Percentiles rank a stretch among this genome's conserved stretches.
These are phyloP conservation scores for Talaromyces sp. DNA, from an alignment of 2,329 filamentous ascomycete species.

Conservation along the genomic window DNA sequence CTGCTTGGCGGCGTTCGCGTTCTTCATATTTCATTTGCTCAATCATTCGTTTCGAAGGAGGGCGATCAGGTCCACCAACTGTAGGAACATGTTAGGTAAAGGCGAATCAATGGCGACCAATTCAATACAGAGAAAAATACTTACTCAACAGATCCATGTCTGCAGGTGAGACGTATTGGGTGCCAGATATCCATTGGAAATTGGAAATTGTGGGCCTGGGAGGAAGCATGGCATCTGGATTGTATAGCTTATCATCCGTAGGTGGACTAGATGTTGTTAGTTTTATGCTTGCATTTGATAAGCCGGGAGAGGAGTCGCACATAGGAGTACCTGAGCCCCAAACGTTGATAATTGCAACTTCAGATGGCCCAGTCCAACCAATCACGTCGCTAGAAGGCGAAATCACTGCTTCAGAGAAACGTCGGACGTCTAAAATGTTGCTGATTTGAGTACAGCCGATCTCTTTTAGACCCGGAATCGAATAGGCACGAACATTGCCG, in stretches of 20 bases:
- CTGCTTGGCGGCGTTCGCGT: conserved; percentile 48
- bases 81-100: neutral
- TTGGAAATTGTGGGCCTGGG: conserved; percentile 90
- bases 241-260: conserved; percentile 70
- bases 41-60: conserved; percentile 83
- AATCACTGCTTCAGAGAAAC: conserved; percentile 67
- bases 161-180: conserved; percentile 79
- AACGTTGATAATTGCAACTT: conserved; percentile 76
- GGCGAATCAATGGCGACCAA: neutral
- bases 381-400: conserved; percentile 77
- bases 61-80: conserved; percentile 81
- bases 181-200: conserved; percentile 93
- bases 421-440: conserved; percentile 67
- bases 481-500: conserved; percentile 72
- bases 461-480: conserved; percentile 84
- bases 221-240: conserved; percentile 69
- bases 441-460: conserved; percentile 65
- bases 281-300: neutral
- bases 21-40: conserved; percentile 75
- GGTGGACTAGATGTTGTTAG: conserved; percentile 38
- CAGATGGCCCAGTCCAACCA: conserved; percentile 83
- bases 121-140: conserved; percentile 16
- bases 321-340: conserved; percentile 72
- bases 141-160: conserved; percentile 81
- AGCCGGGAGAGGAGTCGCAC: conserved; percentile 36